Conservation (phyloP, 495 filamentous ascomycete species). For the Letharia columbiana region DNA sequence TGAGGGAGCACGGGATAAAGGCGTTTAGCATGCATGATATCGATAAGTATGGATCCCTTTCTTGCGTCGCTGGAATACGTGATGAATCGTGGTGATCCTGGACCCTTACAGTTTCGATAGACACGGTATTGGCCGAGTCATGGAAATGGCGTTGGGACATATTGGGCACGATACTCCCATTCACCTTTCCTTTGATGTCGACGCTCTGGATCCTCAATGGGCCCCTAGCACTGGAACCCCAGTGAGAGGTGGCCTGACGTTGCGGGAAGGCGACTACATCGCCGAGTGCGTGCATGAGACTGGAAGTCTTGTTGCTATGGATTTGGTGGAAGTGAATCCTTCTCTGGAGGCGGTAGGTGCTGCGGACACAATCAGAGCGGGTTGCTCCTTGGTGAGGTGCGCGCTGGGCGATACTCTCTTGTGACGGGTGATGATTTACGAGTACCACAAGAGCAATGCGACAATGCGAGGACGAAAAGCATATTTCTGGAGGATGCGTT, state of each 20-base stretch:
- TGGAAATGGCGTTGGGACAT: conserved; percentile 94
- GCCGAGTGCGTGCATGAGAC: conserved; percentile 93
- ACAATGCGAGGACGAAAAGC: background rate
- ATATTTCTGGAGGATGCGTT: background rate
- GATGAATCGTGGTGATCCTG: background rate
- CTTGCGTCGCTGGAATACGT: background rate
- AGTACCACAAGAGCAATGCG: background rate
- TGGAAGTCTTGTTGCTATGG: conserved; percentile 81
- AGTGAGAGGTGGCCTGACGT: conserved; percentile 87
- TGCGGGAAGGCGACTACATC: conserved; percentile 96
- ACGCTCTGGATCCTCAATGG: conserved; percentile 92
- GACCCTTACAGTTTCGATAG: conserved; percentile 33
- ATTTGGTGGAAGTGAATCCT: conserved; percentile 95
- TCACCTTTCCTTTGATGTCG: conserved; percentile 94
- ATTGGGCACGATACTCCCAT: conserved; percentile 91
- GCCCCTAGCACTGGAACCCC: conserved; percentile 94
- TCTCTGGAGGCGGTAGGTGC: conserved; percentile 68
- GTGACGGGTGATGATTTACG: conserved; percentile 31
- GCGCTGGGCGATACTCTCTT: conserved; percentile 85
- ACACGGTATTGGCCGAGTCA: conserved; percentile 87
- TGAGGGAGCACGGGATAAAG: conserved; percentile 81
- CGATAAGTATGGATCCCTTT: conserved; percentile 51
- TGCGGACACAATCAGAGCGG: conserved; percentile 79
- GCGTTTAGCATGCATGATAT: conserved; percentile 99
- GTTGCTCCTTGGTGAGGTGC: conserved; percentile 84